Conservation (phyloP, 164 flowering plant species). For the Vitis cinerea region DNA sequence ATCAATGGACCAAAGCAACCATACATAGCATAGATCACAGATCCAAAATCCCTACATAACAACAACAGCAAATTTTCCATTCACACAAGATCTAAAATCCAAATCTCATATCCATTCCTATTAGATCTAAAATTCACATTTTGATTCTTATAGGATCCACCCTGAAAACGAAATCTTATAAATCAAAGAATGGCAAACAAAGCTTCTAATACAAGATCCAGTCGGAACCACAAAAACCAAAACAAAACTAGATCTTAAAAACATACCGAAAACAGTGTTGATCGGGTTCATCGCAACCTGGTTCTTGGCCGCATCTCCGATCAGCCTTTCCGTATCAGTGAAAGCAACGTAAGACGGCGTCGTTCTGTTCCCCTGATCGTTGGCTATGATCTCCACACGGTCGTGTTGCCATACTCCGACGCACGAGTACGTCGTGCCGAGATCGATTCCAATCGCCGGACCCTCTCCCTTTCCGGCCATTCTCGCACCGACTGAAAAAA, state of each 20-base stretch:
- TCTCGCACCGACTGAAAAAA: not conserved
- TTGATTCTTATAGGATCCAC: too few species aligned
- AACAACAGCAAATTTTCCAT: too few species aligned
- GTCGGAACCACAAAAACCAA: not conserved
- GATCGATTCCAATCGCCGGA: slow-evolving; percentile 58
- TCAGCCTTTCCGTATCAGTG: slow-evolving; percentile 47
- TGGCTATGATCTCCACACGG: slow-evolving; percentile 53
- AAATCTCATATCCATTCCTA: too few species aligned
- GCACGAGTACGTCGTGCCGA: slow-evolving; percentile 52
- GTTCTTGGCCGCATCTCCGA: slow-evolving; percentile 56
- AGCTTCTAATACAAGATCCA: too few species aligned
- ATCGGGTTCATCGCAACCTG: slow-evolving; percentile 60
- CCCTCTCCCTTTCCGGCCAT: slow-evolving; percentile 55
- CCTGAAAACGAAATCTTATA: too few species aligned
- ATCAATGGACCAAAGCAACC: too few species aligned
- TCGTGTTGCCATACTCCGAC: slow-evolving; percentile 53
- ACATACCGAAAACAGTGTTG: slow-evolving; percentile 58
- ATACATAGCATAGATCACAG: too few species aligned
- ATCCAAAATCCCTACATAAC: too few species aligned
- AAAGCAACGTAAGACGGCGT: slow-evolving; percentile 59
- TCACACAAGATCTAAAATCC: too few species aligned
- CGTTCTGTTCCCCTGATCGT: slow-evolving; percentile 49
- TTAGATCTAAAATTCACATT: not conserved
- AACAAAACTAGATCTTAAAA: not conserved
- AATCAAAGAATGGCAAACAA: too few species aligned